These are phyloP conservation scores for Phytophthora aleatoria DNA, from an alignment of 352 stramenopile genomes.

Conservation along the genomic window DNA sequence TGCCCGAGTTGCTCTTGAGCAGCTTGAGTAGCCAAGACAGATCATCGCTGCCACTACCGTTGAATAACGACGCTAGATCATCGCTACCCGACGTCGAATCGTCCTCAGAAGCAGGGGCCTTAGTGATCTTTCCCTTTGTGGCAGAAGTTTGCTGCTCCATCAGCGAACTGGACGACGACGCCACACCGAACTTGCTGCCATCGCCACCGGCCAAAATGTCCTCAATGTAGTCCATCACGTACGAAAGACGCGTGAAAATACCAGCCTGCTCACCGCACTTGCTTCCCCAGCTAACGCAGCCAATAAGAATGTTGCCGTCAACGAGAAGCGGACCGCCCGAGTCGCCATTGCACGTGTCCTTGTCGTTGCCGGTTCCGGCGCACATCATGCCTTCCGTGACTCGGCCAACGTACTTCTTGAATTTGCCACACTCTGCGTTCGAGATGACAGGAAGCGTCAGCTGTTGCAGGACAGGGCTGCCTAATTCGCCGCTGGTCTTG, in stretches of 20 bases:
- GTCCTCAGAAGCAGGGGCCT: too few species aligned
- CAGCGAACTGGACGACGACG: conserved; percentile 11
- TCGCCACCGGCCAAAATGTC: conserved; percentile 50
- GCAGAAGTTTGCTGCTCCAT: not conserved
- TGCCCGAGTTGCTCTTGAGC: conserved; percentile 3
- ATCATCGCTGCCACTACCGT: not conserved
- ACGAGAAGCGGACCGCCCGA: conserved; percentile 65
- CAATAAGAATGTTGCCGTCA: conserved; percentile 48
- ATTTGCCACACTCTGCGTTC: conserved; percentile 58
- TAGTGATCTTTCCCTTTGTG: too few species aligned
- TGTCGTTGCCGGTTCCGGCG: conserved; percentile 45
- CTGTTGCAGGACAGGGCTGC: conserved; percentile 42
- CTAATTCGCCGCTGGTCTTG: conserved; percentile 22
- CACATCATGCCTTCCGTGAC: conserved; percentile 70
- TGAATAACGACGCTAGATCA: not conserved
- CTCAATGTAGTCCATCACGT: conserved; percentile 64
- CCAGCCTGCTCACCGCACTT: conserved; percentile 57
- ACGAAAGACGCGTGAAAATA: conserved; percentile 61
- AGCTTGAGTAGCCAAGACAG: conserved; percentile 4
- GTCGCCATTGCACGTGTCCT: conserved; percentile 72
- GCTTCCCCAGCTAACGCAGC: conserved; percentile 72
- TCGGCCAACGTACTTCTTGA: conserved; percentile 47
- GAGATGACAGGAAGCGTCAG: conserved; percentile 61
- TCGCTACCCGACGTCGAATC: not conserved
- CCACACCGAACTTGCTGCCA: conserved; percentile 25